Evolutionary conservation across 164 flowering plant genomes (phyloP).

Genomic region (Liriodendron chinense): DNA sequence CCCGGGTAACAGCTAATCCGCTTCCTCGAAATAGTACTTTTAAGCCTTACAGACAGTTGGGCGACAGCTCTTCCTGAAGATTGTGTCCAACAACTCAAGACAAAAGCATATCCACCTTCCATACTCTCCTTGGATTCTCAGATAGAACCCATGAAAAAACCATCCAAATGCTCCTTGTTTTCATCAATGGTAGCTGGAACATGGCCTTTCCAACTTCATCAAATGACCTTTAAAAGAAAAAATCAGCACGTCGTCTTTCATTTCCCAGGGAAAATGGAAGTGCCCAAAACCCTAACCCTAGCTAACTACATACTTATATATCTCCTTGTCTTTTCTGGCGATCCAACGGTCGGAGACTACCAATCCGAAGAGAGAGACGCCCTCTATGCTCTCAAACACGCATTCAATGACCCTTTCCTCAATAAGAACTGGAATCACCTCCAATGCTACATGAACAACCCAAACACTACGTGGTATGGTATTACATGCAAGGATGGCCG

Average conservation of each 20-base stretch:
- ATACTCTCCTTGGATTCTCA: too few species aligned
- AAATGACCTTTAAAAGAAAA: neutral
- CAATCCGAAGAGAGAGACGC: constrained; percentile 33
- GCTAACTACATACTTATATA: neutral
- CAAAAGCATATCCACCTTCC: too few species aligned
- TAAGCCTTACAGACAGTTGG: too few species aligned
- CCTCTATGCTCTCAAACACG: constrained; percentile 31
- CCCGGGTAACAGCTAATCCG: too few species aligned
- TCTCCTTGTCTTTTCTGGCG: constrained; percentile 7
- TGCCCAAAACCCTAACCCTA: neutral
- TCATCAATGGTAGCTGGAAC: neutral
- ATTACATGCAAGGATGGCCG: constrained; percentile 35
- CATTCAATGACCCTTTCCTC: constrained; percentile 34
- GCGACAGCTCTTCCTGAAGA: too few species aligned
- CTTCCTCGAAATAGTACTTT: too few species aligned
- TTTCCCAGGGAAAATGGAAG: constrained; percentile 1
- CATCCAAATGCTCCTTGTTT: neutral
- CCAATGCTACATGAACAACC: constrained; percentile 23
- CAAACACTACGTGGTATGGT: constrained; percentile 34
- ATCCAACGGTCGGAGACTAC: neutral
- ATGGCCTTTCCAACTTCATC: neutral
- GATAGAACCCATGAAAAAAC: neutral
- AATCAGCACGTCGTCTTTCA: neutral
- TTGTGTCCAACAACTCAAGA: too few species aligned
- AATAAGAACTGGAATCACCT: constrained; percentile 39